These are phyloP conservation scores for Penicillium lividum DNA, from an alignment of 495 filamentous ascomycete species.

Conservation along the genomic window DNA sequence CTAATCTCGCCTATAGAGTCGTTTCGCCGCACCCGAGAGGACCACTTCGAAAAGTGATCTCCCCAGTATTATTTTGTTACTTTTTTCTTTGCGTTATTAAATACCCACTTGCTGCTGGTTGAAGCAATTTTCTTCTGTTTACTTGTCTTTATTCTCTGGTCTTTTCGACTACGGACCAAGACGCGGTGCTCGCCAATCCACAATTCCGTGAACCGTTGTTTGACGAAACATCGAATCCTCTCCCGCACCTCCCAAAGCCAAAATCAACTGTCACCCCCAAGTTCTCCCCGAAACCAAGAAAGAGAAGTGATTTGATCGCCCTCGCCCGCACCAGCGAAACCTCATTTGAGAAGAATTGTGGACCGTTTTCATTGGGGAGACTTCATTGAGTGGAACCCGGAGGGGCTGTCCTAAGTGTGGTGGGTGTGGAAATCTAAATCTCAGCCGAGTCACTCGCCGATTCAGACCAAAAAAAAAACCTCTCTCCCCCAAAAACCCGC, in stretches of 20 bases:
- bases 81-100: conserved; percentile 7
- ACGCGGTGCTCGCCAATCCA: neutral
- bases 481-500: neutral
- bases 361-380: conserved; percentile 2
- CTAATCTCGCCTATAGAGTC: neutral
- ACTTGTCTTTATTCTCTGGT: neutral
- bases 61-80: neutral
- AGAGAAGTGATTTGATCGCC: neutral
- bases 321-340: neutral
- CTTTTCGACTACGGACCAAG: too few relatives aligned
- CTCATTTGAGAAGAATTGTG: neutral
- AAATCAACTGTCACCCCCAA: neutral
- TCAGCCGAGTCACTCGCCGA: conserved; percentile 25
- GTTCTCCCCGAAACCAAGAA: neutral
- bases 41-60: neutral
- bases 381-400: conserved; percentile 13
- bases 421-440: conserved; percentile 24
- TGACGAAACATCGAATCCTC: conserved; percentile 4
- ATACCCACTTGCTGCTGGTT: conserved; percentile 23
- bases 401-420: conserved; percentile 26
- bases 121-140: conserved; percentile 21
- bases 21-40: neutral
- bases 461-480: conserved; percentile 13
- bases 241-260: neutral
- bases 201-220: conserved; percentile 2